These are phyloP conservation scores for Wallemia ichthyophaga DNA, from an alignment of 1,284 basidiomycete species.

Conservation along the genomic window DNA sequence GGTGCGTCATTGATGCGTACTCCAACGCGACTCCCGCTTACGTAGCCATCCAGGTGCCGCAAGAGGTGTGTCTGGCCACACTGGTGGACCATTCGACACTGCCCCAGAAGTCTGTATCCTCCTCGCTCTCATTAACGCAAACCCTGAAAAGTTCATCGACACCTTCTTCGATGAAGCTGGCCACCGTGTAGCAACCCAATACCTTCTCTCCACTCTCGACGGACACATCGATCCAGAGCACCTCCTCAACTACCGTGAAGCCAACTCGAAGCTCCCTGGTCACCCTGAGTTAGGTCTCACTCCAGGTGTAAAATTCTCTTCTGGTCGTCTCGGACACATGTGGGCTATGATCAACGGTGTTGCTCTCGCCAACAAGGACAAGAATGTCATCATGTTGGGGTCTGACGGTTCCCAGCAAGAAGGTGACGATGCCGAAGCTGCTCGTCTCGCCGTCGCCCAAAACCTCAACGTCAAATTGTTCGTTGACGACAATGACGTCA, in stretches of 20 bases:
- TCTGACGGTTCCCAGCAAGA: slow-evolving; percentile 69
- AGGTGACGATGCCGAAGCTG: slow-evolving; percentile 61
- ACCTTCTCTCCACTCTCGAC: slow-evolving; percentile 41
- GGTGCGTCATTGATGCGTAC: slow-evolving; percentile 26
- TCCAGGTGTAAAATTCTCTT: slow-evolving; percentile 58
- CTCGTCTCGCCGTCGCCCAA: slow-evolving; percentile 49
- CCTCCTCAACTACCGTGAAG: slow-evolving; percentile 48
- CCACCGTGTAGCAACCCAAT: slow-evolving; percentile 61
- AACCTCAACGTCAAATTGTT: slow-evolving; percentile 47
- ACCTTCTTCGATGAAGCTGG: slow-evolving; percentile 23
- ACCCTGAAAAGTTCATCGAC: slow-evolving; percentile 16
- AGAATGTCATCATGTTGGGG: slow-evolving; percentile 45
- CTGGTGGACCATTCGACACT: slow-evolving; percentile 56
- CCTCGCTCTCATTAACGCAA: slow-evolving; percentile 34
- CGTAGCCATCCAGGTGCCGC: background rate
- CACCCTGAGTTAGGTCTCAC: slow-evolving; percentile 59
- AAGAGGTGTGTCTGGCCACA: slow-evolving; percentile 49
- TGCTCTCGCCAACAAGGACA: slow-evolving; percentile 39
- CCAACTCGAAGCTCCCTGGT: slow-evolving; percentile 50
- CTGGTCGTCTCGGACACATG: slow-evolving; percentile 52
- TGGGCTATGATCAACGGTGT: slow-evolving; percentile 56
- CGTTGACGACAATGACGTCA: slow-evolving; percentile 64
- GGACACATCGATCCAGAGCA: slow-evolving; percentile 38
- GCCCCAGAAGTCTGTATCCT: slow-evolving; percentile 49
- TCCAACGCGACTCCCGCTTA: slow-evolving; percentile 3